phyloP scores from a whole-genome alignment of 768 basidiomycete genomes.

The Cystobasidium onofrii region DNA sequence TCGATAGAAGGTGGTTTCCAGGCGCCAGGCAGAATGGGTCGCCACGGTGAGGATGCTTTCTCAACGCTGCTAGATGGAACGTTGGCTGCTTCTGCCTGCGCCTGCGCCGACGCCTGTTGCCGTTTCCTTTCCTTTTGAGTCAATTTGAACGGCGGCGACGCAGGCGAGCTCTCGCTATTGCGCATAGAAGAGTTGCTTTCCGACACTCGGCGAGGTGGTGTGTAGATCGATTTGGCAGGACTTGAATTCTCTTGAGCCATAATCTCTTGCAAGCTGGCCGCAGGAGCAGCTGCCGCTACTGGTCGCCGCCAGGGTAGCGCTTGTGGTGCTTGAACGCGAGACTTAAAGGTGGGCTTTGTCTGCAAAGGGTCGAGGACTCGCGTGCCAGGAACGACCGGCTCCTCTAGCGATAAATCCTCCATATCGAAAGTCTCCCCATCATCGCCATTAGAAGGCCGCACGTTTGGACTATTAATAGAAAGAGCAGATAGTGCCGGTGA shows the following conservation, averaged over 20 bases:
- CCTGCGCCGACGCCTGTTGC: constrained; percentile 1
- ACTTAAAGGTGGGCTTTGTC: background rate
- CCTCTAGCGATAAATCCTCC: constrained; percentile 30
- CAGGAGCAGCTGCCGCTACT: background rate
- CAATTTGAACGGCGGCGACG: background rate
- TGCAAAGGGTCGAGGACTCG: background rate
- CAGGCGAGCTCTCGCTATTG: background rate
- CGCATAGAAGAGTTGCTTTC: background rate
- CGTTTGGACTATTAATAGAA: background rate
- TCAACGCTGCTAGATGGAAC: background rate
- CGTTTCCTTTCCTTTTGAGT: constrained; percentile 29
- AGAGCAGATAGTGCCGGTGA: constrained; percentile 16
- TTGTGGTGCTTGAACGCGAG: background rate
- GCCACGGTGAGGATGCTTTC: background rate
- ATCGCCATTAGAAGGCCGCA: background rate
- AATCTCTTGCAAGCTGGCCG: constrained; percentile 9
- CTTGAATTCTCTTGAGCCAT: constrained; percentile 10
- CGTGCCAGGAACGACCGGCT: background rate
- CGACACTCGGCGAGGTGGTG: background rate
- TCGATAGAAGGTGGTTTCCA: constrained; percentile 6
- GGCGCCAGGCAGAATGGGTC: constrained; percentile 11
- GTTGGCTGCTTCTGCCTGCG: background rate
- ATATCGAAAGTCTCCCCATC: constrained; percentile 31
- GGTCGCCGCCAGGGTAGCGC: constrained; percentile 1
- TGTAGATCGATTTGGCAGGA: background rate